A percentile compares a stretch with the other conserved stretches of the same genome.
phyloP scores from a whole-genome alignment of 495 filamentous ascomycete species.

The Aspergillus funiculosus region DNA sequence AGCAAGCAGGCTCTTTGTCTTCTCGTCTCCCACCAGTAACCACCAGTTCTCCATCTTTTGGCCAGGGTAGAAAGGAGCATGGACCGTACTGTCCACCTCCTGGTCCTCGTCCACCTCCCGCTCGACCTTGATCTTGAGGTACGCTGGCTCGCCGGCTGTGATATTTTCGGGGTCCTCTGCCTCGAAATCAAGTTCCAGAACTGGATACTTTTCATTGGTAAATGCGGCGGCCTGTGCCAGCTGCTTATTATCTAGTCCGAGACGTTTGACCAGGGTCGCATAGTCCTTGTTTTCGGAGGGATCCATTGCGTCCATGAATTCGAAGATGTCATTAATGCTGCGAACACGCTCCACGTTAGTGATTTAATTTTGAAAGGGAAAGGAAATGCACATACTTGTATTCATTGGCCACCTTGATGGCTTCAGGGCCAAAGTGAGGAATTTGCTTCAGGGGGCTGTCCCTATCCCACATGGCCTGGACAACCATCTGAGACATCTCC shows the following conservation, averaged over 20 bases:
- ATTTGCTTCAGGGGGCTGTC: conserved; percentile 97
- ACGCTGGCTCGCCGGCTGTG: conserved; percentile 70
- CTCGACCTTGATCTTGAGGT: conserved; percentile 81
- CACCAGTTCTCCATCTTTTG: conserved; percentile 99
- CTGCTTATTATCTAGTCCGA: conserved; percentile 76
- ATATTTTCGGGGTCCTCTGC: conserved; percentile 75
- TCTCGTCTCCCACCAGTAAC: conserved; percentile 85
- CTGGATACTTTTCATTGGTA: conserved; percentile 95
- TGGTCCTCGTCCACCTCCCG: conserved; percentile 73
- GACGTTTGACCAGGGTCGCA: conserved; percentile 61
- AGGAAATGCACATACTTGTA: conserved; percentile 56
- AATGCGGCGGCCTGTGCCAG: conserved; percentile 85
- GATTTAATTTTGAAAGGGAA: not conserved
- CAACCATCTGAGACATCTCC: conserved; percentile 99
- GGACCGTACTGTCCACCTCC: conserved; percentile 77
- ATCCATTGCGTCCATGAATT: conserved; percentile 99
- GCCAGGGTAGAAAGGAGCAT: conserved; percentile 90
- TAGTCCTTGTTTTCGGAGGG: conserved; percentile 82
- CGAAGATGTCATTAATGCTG: conserved; percentile 82
- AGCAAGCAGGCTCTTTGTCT: conserved; percentile 74
- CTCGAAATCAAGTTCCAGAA: conserved; percentile 82
- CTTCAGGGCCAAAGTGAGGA: conserved; percentile 82
- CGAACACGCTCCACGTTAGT: conserved; percentile 31
- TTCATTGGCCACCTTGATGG: conserved; percentile 76
- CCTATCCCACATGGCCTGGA: conserved; percentile 98